These are phyloP conservation scores for Pezicula rhizophila DNA, from an alignment of 2,329 filamentous ascomycete species.

Conservation along the genomic window DNA sequence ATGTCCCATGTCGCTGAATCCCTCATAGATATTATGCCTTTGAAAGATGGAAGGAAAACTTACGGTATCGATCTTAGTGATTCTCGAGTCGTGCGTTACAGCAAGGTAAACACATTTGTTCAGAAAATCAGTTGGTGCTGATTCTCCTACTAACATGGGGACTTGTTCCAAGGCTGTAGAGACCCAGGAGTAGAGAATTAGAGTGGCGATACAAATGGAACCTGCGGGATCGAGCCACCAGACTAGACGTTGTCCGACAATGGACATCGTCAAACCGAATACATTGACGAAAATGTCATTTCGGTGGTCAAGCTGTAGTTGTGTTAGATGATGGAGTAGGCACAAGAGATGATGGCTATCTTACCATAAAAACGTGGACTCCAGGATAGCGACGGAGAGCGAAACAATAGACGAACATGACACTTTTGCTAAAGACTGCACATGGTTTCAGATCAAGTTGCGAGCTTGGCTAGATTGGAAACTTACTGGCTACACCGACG, in stretches of 20 bases:
- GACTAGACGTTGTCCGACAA: constrained; percentile 66
- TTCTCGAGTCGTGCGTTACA: constrained; percentile 87
- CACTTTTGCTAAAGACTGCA: constrained; percentile 43
- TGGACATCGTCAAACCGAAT: constrained; percentile 81
- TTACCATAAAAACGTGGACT: constrained; percentile 48
- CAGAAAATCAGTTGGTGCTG: constrained; percentile 72
- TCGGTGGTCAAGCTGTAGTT: constrained; percentile 11
- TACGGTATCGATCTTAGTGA: constrained; percentile 77
- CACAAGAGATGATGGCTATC: constrained; percentile 1
- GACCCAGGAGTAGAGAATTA: constrained; percentile 77
- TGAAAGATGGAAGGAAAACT: not conserved
- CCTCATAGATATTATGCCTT: no score
- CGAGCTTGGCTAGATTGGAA: not conserved
- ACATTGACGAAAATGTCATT: constrained; percentile 87
- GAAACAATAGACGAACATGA: constrained; percentile 49
- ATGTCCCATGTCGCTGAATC: no score
- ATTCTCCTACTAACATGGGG: constrained; percentile 72
- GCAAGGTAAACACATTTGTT: constrained; percentile 85
- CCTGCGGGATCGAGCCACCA: constrained; percentile 84
- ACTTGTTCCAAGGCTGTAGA: constrained; percentile 70
- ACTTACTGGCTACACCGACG: constrained; percentile 46
- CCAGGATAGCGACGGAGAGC: constrained; percentile 46
- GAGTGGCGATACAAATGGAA: constrained; percentile 68
- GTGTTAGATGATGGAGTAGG: not conserved
- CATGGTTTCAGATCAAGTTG: not conserved